A percentile compares a stretch with the other conserved stretches of the same genome.
phyloP scores from a whole-genome alignment of 306 rosid genomes.

The Cucumis melo region DNA sequence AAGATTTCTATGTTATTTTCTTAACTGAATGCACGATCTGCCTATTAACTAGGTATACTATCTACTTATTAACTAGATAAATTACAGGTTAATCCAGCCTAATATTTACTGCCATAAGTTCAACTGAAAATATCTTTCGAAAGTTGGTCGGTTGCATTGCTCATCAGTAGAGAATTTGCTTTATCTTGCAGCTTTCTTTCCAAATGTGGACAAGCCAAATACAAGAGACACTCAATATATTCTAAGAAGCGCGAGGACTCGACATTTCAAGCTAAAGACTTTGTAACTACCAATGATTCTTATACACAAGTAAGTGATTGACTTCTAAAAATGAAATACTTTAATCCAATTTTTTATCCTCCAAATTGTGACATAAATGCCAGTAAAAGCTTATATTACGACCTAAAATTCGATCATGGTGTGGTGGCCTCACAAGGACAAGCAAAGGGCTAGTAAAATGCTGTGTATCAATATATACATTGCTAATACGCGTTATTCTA shows the following conservation, averaged over 20 bases:
- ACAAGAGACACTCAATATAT: constrained; percentile 85
- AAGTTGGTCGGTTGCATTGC: not conserved
- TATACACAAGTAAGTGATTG: constrained; percentile 65
- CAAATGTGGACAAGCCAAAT: constrained; percentile 98
- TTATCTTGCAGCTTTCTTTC: constrained; percentile 65
- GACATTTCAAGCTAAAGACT: constrained; percentile 76
- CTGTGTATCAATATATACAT: not conserved
- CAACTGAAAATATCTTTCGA: not conserved
- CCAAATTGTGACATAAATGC: constrained; percentile 6
- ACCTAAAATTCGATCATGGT: not conserved
- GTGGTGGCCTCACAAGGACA: not conserved
- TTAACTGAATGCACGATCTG: not conserved
- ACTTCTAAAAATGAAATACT: constrained; percentile 3
- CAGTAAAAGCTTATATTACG: not conserved
- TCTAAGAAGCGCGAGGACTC: constrained; percentile 81
- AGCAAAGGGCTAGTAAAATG: not conserved
- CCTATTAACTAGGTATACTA: not conserved
- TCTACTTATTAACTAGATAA: not conserved
- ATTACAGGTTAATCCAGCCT: not conserved
- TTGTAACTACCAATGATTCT: constrained; percentile 46
- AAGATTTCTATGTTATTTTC: not conserved
- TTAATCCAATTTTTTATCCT: not conserved
- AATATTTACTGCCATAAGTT: not conserved
- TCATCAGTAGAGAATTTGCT: constrained; percentile 1
- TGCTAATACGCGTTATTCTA: not conserved